Evolutionary conservation across 495 filamentous ascomycete genomes (phyloP).

Genomic region (Apodospora peruviana): DNA sequence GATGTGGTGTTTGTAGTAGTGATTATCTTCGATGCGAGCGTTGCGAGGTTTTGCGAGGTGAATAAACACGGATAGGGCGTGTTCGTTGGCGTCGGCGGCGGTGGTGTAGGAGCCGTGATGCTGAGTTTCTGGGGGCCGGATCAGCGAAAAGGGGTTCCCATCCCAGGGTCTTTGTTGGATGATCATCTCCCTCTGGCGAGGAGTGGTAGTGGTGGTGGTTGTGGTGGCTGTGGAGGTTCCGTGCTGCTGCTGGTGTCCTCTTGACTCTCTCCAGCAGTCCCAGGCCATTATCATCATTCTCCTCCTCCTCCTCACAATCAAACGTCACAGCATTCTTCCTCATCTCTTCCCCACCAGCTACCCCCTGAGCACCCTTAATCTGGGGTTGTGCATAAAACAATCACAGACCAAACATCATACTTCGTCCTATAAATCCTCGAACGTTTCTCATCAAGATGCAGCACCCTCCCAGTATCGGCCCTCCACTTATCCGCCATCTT

Average conservation of each 20-base stretch:
- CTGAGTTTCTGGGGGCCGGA: not conserved
- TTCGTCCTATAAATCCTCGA: conserved; percentile 7
- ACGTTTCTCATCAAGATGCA: conserved; percentile 1
- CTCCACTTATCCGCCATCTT: not conserved
- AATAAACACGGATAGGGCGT: conserved; percentile 2
- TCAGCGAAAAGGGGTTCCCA: not conserved
- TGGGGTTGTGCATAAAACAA: too few relatives aligned
- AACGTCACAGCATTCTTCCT: not conserved
- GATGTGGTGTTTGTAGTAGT: not conserved
- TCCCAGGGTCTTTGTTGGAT: not conserved
- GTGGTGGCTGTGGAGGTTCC: not conserved
- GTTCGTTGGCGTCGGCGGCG: conserved; percentile 3
- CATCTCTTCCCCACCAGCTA: not conserved
- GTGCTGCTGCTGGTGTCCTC: not conserved
- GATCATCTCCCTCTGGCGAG: not conserved
- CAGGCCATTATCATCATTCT: not conserved
- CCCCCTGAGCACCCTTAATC: too few relatives aligned
- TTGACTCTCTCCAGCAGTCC: not conserved
- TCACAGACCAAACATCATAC: conserved; percentile 15
- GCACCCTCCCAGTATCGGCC: not conserved
- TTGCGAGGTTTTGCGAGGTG: conserved; percentile 3
- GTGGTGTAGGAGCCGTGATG: conserved; percentile 14
- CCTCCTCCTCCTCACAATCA: not conserved
- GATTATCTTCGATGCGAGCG: conserved; percentile 2
- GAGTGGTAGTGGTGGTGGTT: not conserved